phyloP scores from a whole-genome alignment of 148 eudicot species.

The Nepenthes mirabilis region DNA sequence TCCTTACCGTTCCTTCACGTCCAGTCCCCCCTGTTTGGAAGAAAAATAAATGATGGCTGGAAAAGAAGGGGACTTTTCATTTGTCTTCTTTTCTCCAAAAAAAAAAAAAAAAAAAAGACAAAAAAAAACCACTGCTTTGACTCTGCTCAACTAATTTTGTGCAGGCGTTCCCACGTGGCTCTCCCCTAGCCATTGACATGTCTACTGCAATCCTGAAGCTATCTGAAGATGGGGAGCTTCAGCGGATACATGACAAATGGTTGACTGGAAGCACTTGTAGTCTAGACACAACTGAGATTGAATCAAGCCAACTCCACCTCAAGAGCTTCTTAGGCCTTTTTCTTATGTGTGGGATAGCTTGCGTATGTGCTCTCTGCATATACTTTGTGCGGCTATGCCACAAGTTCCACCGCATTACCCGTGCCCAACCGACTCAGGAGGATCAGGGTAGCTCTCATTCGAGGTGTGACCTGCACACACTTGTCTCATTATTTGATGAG shows the following conservation, averaged over 20 bases:
- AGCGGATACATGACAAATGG: constrained; percentile 97
- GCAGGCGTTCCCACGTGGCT: constrained; percentile 93
- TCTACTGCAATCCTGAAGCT: constrained; percentile 80
- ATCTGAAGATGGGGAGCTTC: constrained; percentile 86
- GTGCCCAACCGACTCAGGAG: constrained; percentile 10
- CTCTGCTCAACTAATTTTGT: not conserved
- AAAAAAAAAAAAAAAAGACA: no score
- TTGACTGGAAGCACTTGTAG: constrained; percentile 49
- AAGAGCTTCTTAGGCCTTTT: constrained; percentile 83
- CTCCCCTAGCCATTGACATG: constrained; percentile 77
- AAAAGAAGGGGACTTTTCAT: no score
- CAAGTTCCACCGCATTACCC: constrained; percentile 20
- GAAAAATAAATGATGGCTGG: no score
- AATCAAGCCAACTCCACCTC: constrained; percentile 79
- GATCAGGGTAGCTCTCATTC: constrained; percentile 25
- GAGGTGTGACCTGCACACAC: constrained; percentile 29
- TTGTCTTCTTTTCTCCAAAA: no score
- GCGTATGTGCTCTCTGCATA: constrained; percentile 51
- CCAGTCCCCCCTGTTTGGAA: no score
- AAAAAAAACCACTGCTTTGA: not conserved
- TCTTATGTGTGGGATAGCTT: constrained; percentile 58
- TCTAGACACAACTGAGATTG: constrained; percentile 56
- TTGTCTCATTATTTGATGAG: constrained; percentile 68
- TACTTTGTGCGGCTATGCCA: constrained; percentile 45
- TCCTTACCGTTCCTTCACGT: no score